Conservation (phyloP, 2,329 filamentous ascomycete species). For the Pseudogymnoascus sp. region DNA sequence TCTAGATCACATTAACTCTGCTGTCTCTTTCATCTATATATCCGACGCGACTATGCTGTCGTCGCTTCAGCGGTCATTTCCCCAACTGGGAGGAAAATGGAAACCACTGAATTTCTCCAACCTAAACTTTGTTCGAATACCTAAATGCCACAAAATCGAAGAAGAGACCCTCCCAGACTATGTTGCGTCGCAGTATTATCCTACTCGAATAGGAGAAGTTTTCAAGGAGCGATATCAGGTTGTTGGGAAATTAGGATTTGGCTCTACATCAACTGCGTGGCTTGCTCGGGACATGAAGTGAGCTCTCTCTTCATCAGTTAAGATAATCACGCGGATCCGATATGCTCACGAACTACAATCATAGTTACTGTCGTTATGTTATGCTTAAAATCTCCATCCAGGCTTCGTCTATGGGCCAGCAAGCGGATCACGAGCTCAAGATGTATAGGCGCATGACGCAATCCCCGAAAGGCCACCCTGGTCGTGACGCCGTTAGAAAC, state of each 20-base stretch:
- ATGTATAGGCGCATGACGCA: conserved; percentile 35
- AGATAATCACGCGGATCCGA: conserved; percentile 13
- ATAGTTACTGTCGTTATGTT: conserved; percentile 16
- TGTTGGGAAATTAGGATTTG: conserved; percentile 18
- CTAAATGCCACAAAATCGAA: conserved; percentile 1
- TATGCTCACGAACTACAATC: conserved; percentile 6
- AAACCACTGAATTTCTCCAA: conserved; percentile 1
- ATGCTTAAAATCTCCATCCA: conserved; percentile 18
- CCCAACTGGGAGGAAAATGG: not conserved
- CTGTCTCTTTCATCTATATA: not conserved
- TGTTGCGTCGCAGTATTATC: conserved; percentile 14
- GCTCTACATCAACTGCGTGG: conserved; percentile 18
- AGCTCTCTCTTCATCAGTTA: conserved; percentile 12
- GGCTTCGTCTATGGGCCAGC: conserved; percentile 10
- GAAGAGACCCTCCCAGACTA: not conserved
- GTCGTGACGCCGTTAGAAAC: conserved; percentile 25
- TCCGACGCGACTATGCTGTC: not conserved
- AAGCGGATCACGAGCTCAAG: conserved; percentile 28
- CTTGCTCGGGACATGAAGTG: conserved; percentile 17
- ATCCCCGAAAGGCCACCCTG: conserved; percentile 25
- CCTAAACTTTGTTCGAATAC: not conserved
- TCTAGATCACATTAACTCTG: not conserved
- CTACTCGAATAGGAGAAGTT: conserved; percentile 15
- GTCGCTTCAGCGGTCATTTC: not conserved
- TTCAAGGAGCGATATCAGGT: conserved; percentile 16